phyloP scores from a whole-genome alignment of 305 asterid species.

The Striga hermonthica region DNA sequence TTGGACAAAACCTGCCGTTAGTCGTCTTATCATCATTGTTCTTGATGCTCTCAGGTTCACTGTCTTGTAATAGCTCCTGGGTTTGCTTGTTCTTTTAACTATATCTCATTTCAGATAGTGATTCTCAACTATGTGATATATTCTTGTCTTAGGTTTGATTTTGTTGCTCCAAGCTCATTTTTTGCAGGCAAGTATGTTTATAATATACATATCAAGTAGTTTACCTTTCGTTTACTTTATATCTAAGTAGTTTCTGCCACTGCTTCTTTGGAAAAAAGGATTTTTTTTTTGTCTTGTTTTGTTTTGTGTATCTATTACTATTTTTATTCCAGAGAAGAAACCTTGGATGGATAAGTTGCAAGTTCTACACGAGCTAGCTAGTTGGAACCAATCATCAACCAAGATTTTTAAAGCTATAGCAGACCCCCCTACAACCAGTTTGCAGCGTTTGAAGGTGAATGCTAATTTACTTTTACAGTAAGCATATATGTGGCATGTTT shows the following conservation, averaged over 20 bases:
- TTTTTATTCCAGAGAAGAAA: constrained; percentile 53
- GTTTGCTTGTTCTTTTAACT: constrained; percentile 1
- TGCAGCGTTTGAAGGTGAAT: constrained; percentile 87
- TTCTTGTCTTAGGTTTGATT: constrained; percentile 67
- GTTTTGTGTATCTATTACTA: neutral
- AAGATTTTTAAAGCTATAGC: constrained; percentile 90
- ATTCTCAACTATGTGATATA: constrained; percentile 3
- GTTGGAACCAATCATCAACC: constrained; percentile 51
- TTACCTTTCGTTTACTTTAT: constrained; percentile 11
- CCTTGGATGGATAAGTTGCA: constrained; percentile 92
- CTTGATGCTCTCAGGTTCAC: constrained; percentile 84
- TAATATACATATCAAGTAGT: constrained; percentile 8
- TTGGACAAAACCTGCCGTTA: constrained; percentile 75
- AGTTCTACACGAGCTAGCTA: constrained; percentile 69
- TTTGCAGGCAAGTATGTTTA: constrained; percentile 49
- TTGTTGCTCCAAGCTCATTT: constrained; percentile 85
- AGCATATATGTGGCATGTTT: constrained; percentile 3
- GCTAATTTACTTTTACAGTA: constrained; percentile 10
- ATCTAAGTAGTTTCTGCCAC: constrained; percentile 25
- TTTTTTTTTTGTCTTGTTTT: too few relatives aligned
- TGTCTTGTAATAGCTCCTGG: neutral
- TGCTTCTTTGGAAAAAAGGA: neutral
- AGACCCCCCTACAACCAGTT: constrained; percentile 96
- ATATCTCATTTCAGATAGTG: constrained; percentile 16
- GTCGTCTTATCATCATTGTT: constrained; percentile 73